Percentiles rank a stretch among this genome's conserved stretches.
Conservation (phyloP, 73 alveolate genomes). For the Blepharisma stoltei region DNA sequence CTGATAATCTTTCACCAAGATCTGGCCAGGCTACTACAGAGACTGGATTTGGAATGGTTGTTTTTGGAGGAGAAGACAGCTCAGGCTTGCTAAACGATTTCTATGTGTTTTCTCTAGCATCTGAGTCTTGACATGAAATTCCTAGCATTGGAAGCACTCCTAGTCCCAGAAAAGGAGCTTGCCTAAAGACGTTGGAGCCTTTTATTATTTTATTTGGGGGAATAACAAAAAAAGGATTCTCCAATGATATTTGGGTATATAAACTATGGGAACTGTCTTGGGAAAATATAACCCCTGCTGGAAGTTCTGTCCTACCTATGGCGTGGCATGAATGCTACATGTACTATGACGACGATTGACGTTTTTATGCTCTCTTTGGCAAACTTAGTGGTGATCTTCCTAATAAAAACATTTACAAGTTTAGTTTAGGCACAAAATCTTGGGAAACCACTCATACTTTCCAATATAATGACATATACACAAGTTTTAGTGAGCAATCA, state of each 20-base stretch:
- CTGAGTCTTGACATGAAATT: neutral
- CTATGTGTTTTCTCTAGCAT: neutral
- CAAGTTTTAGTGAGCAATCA: too few species aligned
- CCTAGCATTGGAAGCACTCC: neutral
- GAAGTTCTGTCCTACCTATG: too few species aligned
- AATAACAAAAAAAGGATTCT: neutral
- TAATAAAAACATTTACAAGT: too few species aligned
- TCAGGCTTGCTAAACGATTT: neutral
- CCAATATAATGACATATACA: too few species aligned
- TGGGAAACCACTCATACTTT: too few species aligned
- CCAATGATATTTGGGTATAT: neutral
- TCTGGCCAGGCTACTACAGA: neutral
- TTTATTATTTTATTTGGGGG: neutral
- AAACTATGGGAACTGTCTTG: too few species aligned
- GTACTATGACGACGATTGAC: too few species aligned
- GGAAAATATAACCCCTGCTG: too few species aligned
- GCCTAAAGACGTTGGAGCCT: neutral
- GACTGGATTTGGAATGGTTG: neutral
- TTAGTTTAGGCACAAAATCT: too few species aligned
- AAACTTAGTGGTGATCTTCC: too few species aligned
- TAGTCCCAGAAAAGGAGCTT: conserved; percentile 1
- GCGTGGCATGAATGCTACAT: too few species aligned
- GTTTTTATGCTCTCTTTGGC: too few species aligned
- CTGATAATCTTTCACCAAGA: neutral
- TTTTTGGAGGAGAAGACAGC: conserved; percentile 13